Percentiles rank a stretch among this genome's conserved stretches.
Evolutionary conservation across 352 stramenopile genomes (phyloP).

Genomic region (Phytophthora sojae): DNA sequence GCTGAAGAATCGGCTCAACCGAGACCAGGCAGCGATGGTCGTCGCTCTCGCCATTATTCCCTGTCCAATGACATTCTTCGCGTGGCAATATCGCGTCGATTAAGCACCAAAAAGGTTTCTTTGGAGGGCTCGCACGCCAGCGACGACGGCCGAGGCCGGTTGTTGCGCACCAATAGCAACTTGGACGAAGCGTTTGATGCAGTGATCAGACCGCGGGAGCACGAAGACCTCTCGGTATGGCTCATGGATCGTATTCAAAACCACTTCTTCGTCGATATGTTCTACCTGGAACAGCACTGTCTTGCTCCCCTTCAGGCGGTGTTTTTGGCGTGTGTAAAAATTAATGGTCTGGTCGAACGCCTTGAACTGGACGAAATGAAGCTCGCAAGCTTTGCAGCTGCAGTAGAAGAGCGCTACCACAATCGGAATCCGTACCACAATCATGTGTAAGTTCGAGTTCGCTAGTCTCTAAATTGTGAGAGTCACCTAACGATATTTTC

Average conservation of each 20-base stretch:
- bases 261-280: slow-evolving; percentile 72
- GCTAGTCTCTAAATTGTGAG: neutral
- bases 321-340: slow-evolving; percentile 63
- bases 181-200: slow-evolving; percentile 11
- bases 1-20: slow-evolving; percentile 6
- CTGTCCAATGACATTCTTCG: slow-evolving; percentile 44
- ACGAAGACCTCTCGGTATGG: slow-evolving; percentile 53
- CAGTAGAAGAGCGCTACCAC: slow-evolving; percentile 71
- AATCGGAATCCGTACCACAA: slow-evolving; percentile 82
- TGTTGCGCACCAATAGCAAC: slow-evolving; percentile 19
- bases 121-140: slow-evolving; percentile 26
- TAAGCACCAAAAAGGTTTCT: slow-evolving; percentile 38
- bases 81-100: slow-evolving; percentile 45
- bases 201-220: slow-evolving; percentile 9
- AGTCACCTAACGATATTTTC: no score
- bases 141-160: slow-evolving; percentile 28
- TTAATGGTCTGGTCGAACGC: slow-evolving; percentile 54
- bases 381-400: slow-evolving; percentile 48
- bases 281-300: slow-evolving; percentile 62
- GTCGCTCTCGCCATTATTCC: slow-evolving; percentile 34
- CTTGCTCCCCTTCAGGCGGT: slow-evolving; percentile 55
- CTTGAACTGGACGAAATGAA: slow-evolving; percentile 63
- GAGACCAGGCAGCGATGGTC: slow-evolving; percentile 17
- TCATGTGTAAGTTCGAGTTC: slow-evolving; percentile 47
- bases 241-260: slow-evolving; percentile 63